A percentile compares a stretch with the other conserved stretches of the same genome.
These are phyloP conservation scores for Diaporthe ilicicola DNA, from an alignment of 2,329 filamentous ascomycete genomes.

Conservation along the genomic window DNA sequence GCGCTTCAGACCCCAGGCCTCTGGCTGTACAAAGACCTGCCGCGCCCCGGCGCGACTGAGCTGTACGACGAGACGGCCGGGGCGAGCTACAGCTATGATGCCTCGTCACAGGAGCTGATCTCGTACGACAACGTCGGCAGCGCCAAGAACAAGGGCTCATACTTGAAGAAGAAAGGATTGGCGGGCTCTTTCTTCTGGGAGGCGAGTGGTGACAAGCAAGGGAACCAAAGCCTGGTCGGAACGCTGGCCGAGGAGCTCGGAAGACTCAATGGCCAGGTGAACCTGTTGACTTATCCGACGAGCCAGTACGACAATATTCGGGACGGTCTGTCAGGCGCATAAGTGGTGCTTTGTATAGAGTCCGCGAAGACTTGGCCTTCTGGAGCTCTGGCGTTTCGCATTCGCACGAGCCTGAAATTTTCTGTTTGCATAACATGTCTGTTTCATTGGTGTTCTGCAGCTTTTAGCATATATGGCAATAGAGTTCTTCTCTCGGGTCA, in stretches of 20 bases:
- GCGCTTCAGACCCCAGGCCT: constrained; percentile 62
- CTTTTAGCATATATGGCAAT: not conserved
- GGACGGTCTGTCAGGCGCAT: constrained; percentile 38
- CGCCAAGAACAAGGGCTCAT: constrained; percentile 68
- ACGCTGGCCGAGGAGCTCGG: constrained; percentile 57
- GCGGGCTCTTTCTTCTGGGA: constrained; percentile 90
- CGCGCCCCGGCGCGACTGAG: constrained; percentile 65
- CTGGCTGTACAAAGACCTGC: constrained; percentile 79
- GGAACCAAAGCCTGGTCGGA: constrained; percentile 64
- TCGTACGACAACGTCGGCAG: constrained; percentile 73
- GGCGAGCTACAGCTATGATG: constrained; percentile 78
- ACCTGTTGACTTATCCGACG: constrained; percentile 63
- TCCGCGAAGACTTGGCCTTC: not conserved
- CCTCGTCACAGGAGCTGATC: constrained; percentile 66
- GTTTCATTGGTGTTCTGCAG: not conserved
- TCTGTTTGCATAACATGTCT: not conserved
- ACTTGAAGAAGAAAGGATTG: constrained; percentile 66
- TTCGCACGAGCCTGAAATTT: not conserved
- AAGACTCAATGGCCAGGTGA: constrained; percentile 57
- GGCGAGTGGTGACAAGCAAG: constrained; percentile 70
- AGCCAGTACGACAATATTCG: constrained; percentile 68
- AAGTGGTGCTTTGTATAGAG: not conserved
- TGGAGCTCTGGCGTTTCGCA: not conserved
- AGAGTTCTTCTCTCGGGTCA: not conserved
- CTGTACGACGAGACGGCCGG: constrained; percentile 63